These are phyloP conservation scores for Nakazawaea ishiwadae DNA, from an alignment of 805 yeast genomes.

Conservation along the genomic window DNA sequence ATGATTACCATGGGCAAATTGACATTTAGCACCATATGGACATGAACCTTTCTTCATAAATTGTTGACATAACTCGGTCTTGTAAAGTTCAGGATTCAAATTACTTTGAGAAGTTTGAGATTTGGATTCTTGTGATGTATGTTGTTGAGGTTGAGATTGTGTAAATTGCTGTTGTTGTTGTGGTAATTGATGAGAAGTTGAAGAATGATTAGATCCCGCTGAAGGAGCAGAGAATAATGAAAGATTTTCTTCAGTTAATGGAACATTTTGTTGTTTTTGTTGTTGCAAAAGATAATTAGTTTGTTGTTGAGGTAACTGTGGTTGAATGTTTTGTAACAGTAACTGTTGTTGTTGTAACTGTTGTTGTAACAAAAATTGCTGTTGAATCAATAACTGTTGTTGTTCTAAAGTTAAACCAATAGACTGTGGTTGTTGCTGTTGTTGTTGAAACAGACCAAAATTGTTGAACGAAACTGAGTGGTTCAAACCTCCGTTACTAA, in stretches of 20 bases:
- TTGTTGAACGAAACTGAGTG: neutral
- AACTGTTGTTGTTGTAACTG: slow-evolving; percentile 13
- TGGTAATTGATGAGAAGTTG: too few relatives aligned
- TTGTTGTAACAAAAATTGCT: slow-evolving; percentile 12
- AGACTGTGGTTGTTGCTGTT: slow-evolving; percentile 3
- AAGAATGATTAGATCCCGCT: slow-evolving; percentile 16
- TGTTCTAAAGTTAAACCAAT: slow-evolving; percentile 11
- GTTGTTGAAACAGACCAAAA: neutral
- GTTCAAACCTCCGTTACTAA: neutral
- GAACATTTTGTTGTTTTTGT: slow-evolving; percentile 13
- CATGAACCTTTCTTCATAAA: slow-evolving; percentile 67
- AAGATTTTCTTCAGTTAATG: slow-evolving; percentile 35
- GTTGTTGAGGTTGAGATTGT: slow-evolving; percentile 4
- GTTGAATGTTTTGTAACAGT: slow-evolving; percentile 10
- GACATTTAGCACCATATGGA: slow-evolving; percentile 89
- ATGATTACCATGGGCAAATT: slow-evolving; percentile 84
- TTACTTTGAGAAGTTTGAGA: slow-evolving; percentile 15
- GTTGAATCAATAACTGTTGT: slow-evolving; percentile 13
- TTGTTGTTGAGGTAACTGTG: neutral
- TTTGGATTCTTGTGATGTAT: slow-evolving; percentile 11
- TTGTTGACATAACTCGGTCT: slow-evolving; percentile 85
- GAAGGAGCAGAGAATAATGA: slow-evolving; percentile 25
- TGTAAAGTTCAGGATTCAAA: slow-evolving; percentile 46
- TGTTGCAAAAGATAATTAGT: neutral
- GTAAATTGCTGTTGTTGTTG: slow-evolving; percentile 9